Base-by-base conservation (phyloP, 495 filamentous ascomycete species). In the Tricharina praecox region DNA sequence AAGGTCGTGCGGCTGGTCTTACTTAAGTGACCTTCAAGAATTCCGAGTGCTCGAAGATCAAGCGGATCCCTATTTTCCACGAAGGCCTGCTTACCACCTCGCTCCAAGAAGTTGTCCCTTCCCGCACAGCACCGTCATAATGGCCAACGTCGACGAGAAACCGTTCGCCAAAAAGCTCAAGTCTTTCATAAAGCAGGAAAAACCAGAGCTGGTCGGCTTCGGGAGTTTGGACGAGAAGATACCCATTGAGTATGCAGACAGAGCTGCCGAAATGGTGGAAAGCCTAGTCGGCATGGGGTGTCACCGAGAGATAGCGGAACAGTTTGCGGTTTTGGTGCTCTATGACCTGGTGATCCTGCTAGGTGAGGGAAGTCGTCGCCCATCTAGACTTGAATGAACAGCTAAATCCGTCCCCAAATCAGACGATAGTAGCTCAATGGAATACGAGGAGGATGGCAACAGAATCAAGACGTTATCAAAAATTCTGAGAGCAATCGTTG, bases 401-500 rank as follows among this genome's bases (percentile, higher is more conserved):
- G 28, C 28, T 13, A 5, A n/a, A n/a, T 32, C 28, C 28, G 13
- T 32, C 13, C 13, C 7, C 28, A 13, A 3, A 3, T 3, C 15
- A 59, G 78, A 81, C 59, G 77, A 82, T 59, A 79, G 73, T 57
- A 73, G 73, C 18, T 81, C 79, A n/a, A 82, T 82, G 61, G 63
- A 67, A 32, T 73, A 78, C 26, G 71, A 77, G 50, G 75, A 78
- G 53, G 38, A 42, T 0, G 67, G 69, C 47, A 61, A 72, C 26
- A 69, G 78, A 30, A 77, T 74, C 60, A 63, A 71, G 8, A 76
- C 78, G 46, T 63, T 81, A 26, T 63, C 67, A 48, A 59, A 74
- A 25, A 75, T 77, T 46, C 60, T 82, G 13, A 60, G 67, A 7
- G 64, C 74, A 2, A 73, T 81, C 20, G 69, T 73, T 7, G 68